phyloP scores from a whole-genome alignment of 1,139 yeast genomes.

The Zygosaccharomyces sapae region DNA sequence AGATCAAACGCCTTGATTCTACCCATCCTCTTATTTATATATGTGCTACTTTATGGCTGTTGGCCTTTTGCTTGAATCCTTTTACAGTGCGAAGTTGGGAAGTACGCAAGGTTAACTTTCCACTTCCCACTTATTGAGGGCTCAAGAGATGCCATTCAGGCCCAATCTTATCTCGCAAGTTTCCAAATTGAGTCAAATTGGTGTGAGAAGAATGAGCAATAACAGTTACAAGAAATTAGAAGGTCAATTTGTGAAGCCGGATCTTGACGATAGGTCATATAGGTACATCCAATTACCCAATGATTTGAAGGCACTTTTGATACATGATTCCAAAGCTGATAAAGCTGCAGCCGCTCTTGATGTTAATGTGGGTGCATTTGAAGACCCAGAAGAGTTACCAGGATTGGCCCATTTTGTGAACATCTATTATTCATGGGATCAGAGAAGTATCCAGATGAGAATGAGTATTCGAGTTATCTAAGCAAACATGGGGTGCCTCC shows the following conservation, averaged over 20 bases:
- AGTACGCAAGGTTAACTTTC: conserved; percentile 5
- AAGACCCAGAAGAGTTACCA: conserved; percentile 68
- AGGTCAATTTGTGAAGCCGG: conserved; percentile 48
- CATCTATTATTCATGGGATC: conserved; percentile 98
- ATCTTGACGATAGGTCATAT: conserved; percentile 72
- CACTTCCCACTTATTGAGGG: background rate
- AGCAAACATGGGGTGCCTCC: conserved; percentile 64
- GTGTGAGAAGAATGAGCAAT: conserved; percentile 3
- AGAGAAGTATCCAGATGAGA: conserved; percentile 81
- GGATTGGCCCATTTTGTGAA: conserved; percentile 98
- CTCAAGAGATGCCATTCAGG: background rate
- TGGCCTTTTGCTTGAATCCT: conserved; percentile 5
- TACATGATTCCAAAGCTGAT: conserved; percentile 78
- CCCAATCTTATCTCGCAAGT: conserved; percentile 1
- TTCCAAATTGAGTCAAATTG: background rate
- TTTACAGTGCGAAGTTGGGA: conserved; percentile 7
- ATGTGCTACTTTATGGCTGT: background rate
- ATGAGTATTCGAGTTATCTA: conserved; percentile 75
- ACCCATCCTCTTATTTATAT: conserved; percentile 27
- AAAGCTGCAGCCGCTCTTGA: conserved; percentile 91
- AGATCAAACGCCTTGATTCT: conserved; percentile 38
- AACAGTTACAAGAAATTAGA: conserved; percentile 17
- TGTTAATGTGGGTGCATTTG: conserved; percentile 85
- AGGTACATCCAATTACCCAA: conserved; percentile 63
- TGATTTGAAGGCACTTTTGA: conserved; percentile 66